Evolutionary conservation across 2,329 filamentous ascomycete genomes (phyloP).

Genomic region (Sporothrix mexicana): DNA sequence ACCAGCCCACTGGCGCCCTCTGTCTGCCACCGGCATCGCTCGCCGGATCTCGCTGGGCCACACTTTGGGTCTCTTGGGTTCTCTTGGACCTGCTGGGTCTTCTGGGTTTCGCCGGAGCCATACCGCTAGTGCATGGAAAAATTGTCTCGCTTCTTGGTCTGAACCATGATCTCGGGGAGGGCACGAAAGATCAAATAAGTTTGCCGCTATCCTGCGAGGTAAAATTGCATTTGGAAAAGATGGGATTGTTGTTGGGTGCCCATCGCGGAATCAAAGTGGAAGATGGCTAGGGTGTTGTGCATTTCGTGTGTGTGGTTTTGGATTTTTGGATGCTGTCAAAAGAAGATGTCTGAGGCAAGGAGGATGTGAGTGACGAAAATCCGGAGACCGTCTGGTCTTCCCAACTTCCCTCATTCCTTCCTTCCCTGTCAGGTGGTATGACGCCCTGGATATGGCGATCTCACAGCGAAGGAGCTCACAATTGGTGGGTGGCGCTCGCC

Average conservation of each 20-base stretch:
- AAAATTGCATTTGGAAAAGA: constrained; percentile 15
- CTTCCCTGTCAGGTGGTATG: neutral
- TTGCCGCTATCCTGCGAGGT: constrained; percentile 4
- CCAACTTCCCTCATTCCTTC: neutral
- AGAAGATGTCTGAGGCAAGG: neutral
- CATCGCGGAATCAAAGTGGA: constrained; percentile 1
- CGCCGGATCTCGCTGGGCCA: constrained; percentile 8
- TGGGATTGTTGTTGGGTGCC: constrained; percentile 14
- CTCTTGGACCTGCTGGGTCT: neutral
- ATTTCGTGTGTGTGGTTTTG: neutral
- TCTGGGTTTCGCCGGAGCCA: neutral
- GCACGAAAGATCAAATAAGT: neutral
- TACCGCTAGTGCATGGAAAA: neutral
- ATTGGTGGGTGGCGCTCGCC: neutral
- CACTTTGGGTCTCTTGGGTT: neutral
- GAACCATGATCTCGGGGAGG: constrained; percentile 16
- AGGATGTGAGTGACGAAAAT: constrained; percentile 12
- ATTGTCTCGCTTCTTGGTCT: constrained; percentile 18
- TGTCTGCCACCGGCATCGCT: neutral
- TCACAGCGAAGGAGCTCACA: neutral
- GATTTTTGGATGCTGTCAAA: neutral
- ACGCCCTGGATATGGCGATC: neutral
- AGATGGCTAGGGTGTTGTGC: constrained; percentile 8
- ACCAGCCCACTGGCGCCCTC: neutral
- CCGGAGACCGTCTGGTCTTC: neutral